A percentile compares a stretch with the other conserved stretches of the same genome.
Evolutionary conservation across 2,329 filamentous ascomycete species (phyloP).

Genomic region (Cladosporium sp.): DNA sequence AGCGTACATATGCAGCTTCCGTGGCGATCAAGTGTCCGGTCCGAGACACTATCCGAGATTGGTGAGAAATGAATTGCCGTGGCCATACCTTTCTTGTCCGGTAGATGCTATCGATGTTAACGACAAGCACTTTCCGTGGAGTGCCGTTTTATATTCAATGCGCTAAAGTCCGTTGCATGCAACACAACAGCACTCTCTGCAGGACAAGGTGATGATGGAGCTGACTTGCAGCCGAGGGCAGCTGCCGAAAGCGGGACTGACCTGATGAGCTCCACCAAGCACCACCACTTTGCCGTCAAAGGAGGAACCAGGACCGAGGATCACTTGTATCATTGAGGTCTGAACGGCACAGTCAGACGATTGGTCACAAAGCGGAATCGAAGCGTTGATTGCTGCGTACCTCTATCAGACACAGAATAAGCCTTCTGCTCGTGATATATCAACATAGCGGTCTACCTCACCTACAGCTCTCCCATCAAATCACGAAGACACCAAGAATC

Average conservation of each 20-base stretch:
- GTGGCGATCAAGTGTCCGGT: not conserved
- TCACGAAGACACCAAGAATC: not conserved
- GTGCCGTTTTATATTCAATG: not conserved
- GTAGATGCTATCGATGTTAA: not conserved
- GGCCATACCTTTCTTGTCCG: not conserved
- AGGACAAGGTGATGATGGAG: not conserved
- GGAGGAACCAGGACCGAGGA: not conserved
- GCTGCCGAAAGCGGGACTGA: conserved; percentile 4
- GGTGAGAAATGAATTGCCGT: not conserved
- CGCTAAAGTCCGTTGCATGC: not conserved
- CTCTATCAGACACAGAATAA: not conserved
- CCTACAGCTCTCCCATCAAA: not conserved
- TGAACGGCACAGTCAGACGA: not conserved
- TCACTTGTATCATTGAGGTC: not conserved
- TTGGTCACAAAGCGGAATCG: not conserved
- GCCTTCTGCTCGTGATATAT: not conserved
- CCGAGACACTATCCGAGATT: not conserved
- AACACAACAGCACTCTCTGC: not conserved
- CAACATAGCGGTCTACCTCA: not conserved
- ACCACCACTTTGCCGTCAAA: not conserved
- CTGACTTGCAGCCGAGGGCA: not conserved
- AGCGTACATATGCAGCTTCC: not conserved
- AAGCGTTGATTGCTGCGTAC: not conserved
- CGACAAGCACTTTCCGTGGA: not conserved
- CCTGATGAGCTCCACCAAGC: conserved; percentile 12